Evolutionary conservation across 2,329 filamentous ascomycete genomes (phyloP).

Genomic region (Stachybotrys chartarum): DNA sequence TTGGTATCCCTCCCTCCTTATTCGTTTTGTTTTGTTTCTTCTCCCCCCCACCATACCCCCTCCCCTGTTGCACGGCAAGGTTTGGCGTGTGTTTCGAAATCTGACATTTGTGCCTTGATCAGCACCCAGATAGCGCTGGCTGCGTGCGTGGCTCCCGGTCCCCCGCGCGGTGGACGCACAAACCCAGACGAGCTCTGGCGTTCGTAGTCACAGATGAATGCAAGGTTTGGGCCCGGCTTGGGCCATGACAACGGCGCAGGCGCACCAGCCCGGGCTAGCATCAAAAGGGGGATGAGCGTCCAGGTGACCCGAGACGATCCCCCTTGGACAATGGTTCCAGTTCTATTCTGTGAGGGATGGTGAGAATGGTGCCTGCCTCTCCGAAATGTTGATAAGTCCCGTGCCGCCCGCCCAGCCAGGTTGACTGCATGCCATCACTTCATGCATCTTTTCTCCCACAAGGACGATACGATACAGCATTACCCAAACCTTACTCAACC

Average conservation of each 20-base stretch:
- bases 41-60: neutral
- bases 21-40: neutral
- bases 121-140: neutral
- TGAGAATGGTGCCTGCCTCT: no score
- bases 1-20: no score
- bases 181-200: neutral
- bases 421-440: no score
- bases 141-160: neutral
- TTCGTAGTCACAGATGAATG: neutral
- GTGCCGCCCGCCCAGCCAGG: no score
- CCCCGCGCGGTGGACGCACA: neutral
- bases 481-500: no score
- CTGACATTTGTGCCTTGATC: constrained; percentile 2
- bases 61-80: neutral
- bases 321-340: neutral
- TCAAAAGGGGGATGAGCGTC: neutral
- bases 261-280: neutral
- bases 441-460: no score
- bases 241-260: neutral
- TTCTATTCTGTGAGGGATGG: no score
- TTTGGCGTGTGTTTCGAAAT: neutral
- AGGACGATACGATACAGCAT: no score
- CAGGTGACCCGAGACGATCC: neutral
- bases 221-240: neutral
- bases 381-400: no score